These are phyloP conservation scores for Ganoderma multipileum DNA, from an alignment of 1,284 basidiomycete species.

Conservation along the genomic window DNA sequence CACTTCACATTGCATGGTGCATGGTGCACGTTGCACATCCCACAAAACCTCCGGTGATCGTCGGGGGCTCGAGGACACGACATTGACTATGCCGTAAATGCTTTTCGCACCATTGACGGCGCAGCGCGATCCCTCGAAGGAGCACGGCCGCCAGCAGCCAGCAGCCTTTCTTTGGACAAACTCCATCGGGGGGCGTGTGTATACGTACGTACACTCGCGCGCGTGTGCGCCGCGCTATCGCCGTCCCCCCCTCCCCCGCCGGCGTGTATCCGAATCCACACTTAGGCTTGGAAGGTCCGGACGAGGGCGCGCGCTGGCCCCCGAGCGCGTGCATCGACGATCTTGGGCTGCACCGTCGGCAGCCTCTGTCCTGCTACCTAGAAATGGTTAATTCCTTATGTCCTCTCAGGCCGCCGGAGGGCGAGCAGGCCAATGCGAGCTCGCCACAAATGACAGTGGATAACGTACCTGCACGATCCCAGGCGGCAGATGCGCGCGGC, in stretches of 20 bases:
- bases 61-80: neutral
- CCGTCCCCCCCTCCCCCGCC: neutral
- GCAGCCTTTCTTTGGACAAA: neutral
- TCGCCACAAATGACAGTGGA: neutral
- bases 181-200: neutral
- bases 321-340: neutral
- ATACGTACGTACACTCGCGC: neutral
- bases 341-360: neutral
- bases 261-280: no score
- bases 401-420: neutral
- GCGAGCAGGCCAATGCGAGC: neutral
- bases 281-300: neutral
- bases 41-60: slow-evolving; percentile 1
- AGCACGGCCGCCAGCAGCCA: neutral
- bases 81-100: neutral
- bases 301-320: neutral
- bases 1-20: no score
- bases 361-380: neutral
- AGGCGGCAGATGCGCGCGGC: neutral
- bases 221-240: neutral
- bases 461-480: neutral
- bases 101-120: neutral
- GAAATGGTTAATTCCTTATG: neutral
- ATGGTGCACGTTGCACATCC: neutral
- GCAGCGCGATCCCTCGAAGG: slow-evolving; percentile 3